phyloP scores from a whole-genome alignment of 2,329 filamentous ascomycete genomes.

The Pestalotiopsis sp. region DNA sequence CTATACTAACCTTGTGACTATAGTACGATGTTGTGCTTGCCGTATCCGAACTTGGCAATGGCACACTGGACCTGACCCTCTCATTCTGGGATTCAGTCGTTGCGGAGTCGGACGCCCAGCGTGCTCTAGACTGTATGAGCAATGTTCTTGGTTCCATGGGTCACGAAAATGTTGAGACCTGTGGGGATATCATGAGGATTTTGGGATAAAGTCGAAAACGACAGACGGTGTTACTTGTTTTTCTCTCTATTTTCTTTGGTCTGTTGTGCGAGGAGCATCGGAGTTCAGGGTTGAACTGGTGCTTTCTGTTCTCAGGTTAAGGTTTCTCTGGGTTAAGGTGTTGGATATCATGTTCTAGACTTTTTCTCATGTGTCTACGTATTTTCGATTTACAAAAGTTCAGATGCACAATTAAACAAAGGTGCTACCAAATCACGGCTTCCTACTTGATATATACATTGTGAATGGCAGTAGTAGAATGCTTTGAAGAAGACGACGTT shows the following conservation, averaged over 20 bases:
- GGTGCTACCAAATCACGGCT: neutral
- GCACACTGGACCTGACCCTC: conserved; percentile 12
- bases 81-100: conserved; percentile 14
- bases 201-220: neutral
- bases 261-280: neutral
- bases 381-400: neutral
- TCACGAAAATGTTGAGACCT: neutral
- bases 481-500: too few species aligned
- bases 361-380: neutral
- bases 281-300: neutral
- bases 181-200: neutral
- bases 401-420: neutral
- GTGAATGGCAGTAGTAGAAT: too few species aligned
- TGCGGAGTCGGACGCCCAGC: conserved; percentile 3
- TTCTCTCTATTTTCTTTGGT: neutral
- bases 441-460: too few species aligned
- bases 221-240: too few species aligned
- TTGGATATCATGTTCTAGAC: neutral
- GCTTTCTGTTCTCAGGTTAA: neutral
- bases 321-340: neutral
- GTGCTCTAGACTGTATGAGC: conserved; percentile 7
- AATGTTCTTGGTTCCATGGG: conserved; percentile 12
- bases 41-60: conserved; percentile 13
- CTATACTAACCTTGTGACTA: neutral
- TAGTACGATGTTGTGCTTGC: conserved; percentile 15